Evolutionary conservation across 208 protist genomes (phyloP).

Genomic region (Wallacemonas rigidus): DNA sequence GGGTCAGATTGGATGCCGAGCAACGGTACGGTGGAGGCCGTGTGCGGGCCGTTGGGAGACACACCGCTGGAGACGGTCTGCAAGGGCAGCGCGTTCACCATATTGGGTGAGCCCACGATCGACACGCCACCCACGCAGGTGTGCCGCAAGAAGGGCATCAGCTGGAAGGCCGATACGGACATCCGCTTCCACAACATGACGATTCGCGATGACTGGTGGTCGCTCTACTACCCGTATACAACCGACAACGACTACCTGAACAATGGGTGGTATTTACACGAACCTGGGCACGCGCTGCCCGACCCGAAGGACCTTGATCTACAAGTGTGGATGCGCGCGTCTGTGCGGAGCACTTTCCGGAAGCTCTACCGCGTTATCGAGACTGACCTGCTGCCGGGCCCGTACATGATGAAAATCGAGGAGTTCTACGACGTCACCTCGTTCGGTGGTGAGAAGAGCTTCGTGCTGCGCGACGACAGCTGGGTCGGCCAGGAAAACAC

Average conservation of each 20-base stretch:
- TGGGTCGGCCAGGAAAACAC: conserved; percentile 56
- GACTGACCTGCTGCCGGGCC: conserved; percentile 52
- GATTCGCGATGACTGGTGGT: conserved; percentile 57
- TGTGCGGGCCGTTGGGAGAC: conserved; percentile 25
- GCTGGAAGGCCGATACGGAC: conserved; percentile 89
- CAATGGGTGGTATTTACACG: conserved; percentile 83
- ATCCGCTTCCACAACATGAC: conserved; percentile 81
- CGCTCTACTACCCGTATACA: conserved; percentile 60
- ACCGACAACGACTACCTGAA: conserved; percentile 77
- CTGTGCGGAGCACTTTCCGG: conserved; percentile 93
- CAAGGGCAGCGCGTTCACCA: conserved; percentile 71
- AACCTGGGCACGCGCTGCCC: conserved; percentile 82
- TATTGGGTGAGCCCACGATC: conserved; percentile 42
- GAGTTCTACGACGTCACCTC: conserved; percentile 93
- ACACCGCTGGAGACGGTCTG: conserved; percentile 55
- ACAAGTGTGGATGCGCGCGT: conserved; percentile 97
- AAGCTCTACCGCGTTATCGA: conserved; percentile 97
- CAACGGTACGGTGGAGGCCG: conserved; percentile 8
- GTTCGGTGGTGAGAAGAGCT: conserved; percentile 94
- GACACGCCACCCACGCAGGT: conserved; percentile 48
- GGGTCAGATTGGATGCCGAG: not conserved
- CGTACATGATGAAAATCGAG: conserved; percentile 84
- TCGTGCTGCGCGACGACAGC: conserved; percentile 89
- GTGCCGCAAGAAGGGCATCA: conserved; percentile 86
- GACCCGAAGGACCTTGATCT: conserved; percentile 93